Base-by-base conservation (phyloP, 2,329 filamentous ascomycete species). In the Botryosphaeria agaves region DNA sequence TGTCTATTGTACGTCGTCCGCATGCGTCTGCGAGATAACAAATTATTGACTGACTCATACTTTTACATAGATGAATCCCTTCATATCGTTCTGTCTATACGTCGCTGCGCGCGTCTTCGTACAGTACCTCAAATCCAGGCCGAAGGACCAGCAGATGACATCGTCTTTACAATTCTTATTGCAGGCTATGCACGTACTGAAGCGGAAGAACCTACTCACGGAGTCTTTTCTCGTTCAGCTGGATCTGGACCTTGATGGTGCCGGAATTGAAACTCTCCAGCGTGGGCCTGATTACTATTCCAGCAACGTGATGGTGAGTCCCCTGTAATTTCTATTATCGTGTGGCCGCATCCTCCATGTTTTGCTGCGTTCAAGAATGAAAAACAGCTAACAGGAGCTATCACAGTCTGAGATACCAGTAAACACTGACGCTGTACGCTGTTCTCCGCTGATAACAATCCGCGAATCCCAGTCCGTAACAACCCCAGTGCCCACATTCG, bases 21-120 rank as follows among this genome's bases (percentile, higher is more conserved):
- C 18, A 8, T 18, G 14, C 17, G 11, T 26, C 26, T 12, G 15
- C 27, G 11, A 20, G 11, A 7, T 26, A 8, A 16, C 23, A 15
- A 16, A 6, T 26, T 24, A 29, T 9, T 18, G 18, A 5, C 15
- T 21, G 26, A 23, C 15, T 23, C 30, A 17, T 17, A 16, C 17
- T 3, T 5, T 9, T 14, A 7, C 23, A 17, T 35, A 94, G 83
- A 82, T 93, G 71, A 93, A 94, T 41, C 83, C 87, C 0, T 95
- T 94, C 49, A 78, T 92, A 43, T 84, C 83, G 0, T 95, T 95
- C 53, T 93, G 84, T 47, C 67, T 98, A 26, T 95, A 94, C 44
- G 85, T 95, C n/a, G 79, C 87, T 7, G 82, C 87, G 14, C 72
- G 89, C 30, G 87, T 95, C 0, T 95, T 95, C 46, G 77, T 95